Base-by-base conservation (phyloP, 1,139 yeast species). In the Taiozyma onychis region DNA sequence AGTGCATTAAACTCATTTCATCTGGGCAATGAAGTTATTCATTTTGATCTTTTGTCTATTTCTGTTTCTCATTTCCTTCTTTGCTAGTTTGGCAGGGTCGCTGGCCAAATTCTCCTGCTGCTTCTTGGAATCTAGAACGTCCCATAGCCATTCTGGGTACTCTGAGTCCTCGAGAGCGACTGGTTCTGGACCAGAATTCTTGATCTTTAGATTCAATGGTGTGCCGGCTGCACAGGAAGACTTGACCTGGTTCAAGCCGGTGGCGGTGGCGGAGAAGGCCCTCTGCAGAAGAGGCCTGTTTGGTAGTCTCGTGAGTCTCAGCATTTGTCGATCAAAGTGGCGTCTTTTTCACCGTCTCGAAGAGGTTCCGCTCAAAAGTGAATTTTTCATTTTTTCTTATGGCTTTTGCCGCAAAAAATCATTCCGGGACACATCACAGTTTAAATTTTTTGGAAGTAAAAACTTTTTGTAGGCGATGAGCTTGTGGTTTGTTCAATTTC, bases 81-180 rank as follows among this genome's bases (percentile, higher is more conserved):
- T 81, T 55, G 93, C 85, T 72, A 81, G 75, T 61, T 75, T 80
- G 64, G 85, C 77, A 46, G 86, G 82, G 60, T 88, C 85, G 3
- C 71, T 71, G 43, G 75, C 78, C 45, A 85, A 73, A 56, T 78
- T 72, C 26, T 73, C 76, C 51, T 77, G 72, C 62, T 77, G 81
- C 37, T 76, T 75, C 41, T 75, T 75, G 51, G 78, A 74, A 65
- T 90, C 95, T 44, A 90, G 77, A 54, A 88, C 75, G n/a, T 77
- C 80, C 99, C 99, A 93, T 52, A 93, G 77, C 98, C 98, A 93
- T 46, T 78, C 88, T 4, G 99, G 99, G 64, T 93, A 93, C 62
- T 91, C 96, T 41, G 75, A 73, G 64, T 93, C 98, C 55, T 85
- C 88, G 51, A 85, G 70, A 2, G 99, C 98, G 7, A 89, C 83